phyloP scores from a whole-genome alignment of 2,329 filamentous ascomycete species.

The Sarocladium strictum region DNA sequence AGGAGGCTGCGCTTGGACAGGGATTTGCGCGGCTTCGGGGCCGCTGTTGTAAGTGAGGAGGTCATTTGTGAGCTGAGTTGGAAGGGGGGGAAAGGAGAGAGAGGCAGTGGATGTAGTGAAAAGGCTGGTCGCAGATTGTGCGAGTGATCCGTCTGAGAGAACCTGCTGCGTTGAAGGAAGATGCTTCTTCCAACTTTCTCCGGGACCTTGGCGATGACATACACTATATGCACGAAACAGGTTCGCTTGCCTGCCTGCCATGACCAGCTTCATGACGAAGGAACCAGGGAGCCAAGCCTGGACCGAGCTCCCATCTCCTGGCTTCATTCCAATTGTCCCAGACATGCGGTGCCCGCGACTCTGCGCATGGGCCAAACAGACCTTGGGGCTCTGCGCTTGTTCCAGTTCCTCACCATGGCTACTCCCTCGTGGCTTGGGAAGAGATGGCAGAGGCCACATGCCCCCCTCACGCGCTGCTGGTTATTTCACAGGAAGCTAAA shows the following conservation, averaged over 20 bases:
- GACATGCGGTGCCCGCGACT: background rate
- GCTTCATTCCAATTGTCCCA: constrained; percentile 6
- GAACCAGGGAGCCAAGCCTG: constrained; percentile 1
- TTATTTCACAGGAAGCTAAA: background rate
- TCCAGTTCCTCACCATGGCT: background rate
- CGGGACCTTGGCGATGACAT: background rate
- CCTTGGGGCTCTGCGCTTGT: background rate
- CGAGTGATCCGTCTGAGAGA: too few species aligned
- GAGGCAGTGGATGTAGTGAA: too few species aligned
- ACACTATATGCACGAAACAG: background rate
- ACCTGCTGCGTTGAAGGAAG: background rate
- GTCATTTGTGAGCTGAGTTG: background rate
- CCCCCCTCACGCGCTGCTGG: background rate
- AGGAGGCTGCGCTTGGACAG: constrained; percentile 22
- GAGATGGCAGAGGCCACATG: background rate
- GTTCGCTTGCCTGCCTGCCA: background rate
- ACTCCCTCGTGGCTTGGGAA: constrained; percentile 4
- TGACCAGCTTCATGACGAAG: background rate
- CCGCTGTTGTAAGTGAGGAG: background rate
- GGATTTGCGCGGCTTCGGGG: background rate
- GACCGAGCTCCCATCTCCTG: background rate
- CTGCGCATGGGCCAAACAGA: background rate
- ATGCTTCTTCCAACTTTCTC: background rate
- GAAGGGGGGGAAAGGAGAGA: background rate
- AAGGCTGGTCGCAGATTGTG: background rate